Evolutionary conservation across 371 early-diverging fungal species (phyloP), one percentile per base, ranked within the genome.

Genomic region (Mucor circinelloides): DNA sequence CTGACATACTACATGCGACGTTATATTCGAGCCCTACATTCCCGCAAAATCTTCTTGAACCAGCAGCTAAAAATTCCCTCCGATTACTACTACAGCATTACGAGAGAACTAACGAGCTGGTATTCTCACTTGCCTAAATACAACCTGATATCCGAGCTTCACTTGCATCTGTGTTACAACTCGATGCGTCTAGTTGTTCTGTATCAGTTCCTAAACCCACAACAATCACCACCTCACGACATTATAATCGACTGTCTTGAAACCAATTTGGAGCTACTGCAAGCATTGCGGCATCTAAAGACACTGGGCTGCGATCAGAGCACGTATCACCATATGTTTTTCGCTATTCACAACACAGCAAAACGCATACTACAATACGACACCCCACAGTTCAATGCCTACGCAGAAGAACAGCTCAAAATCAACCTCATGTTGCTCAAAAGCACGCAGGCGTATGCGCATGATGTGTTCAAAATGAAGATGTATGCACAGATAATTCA

Each of bases 241-340:
- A 77, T 78, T 32, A 6, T 79, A 0, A 61, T 80, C 13, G 79
- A 83, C 36, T 73, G 75, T 17, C 69, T 83, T 2, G 54, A 76
- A 21, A 76, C 81, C 12, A 83, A 76, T 46, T 32, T 80, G 42
- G 68, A 74, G 7, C 21, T 83, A 0, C 46, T 83, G 5, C 74
- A 74, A 58, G 64, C 76, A 0, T 55, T 83, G 1, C 69, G 73
- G 5, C 60, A 79, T 28, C 65, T 83, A 13, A 76, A 71, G 36
- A 62, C 68, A 1, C 30, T 69, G 0, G 81, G 79, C 0, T 83
- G 83, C n/a, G 83, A 83, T 31, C 83, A 80, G 50, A 80, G 83
- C 58, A 83, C 83, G 0, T 83, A 83, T 21, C 83, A 80, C 23
- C 78, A 83, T 60, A 79, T 83, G 83, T 83, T 80, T 60, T 77